Evolutionary conservation across 2,329 filamentous ascomycete genomes (phyloP).

Genomic region (Colletotrichum kahawae): DNA sequence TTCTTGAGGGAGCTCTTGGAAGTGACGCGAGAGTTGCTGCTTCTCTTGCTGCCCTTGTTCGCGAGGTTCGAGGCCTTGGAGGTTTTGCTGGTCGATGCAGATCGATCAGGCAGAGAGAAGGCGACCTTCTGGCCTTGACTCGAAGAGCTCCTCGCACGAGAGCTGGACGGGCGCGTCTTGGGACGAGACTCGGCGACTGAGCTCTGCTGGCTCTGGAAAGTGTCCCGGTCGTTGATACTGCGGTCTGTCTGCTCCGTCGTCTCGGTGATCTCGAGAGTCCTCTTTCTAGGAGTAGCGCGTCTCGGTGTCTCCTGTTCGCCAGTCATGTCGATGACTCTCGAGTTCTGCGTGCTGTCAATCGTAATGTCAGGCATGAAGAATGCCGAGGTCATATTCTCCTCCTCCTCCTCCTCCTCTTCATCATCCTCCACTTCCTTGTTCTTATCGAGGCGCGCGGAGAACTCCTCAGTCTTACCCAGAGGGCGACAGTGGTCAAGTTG

Average conservation of each 20-base stretch:
- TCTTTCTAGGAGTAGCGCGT: slow-evolving; percentile 35
- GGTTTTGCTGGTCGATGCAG: slow-evolving; percentile 26
- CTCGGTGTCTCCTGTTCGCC: slow-evolving; percentile 10
- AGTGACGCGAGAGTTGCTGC: slow-evolving; percentile 25
- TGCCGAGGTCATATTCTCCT: slow-evolving; percentile 63
- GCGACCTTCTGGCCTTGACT: slow-evolving; percentile 41
- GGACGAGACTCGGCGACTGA: slow-evolving; percentile 14
- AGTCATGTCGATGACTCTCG: slow-evolving; percentile 20
- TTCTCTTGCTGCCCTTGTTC: slow-evolving; percentile 49
- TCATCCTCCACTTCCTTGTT: slow-evolving; percentile 36
- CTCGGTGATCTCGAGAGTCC: slow-evolving; percentile 31
- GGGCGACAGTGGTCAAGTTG: slow-evolving; percentile 49
- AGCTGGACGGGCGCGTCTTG: slow-evolving; percentile 26
- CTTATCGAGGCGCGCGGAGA: slow-evolving; percentile 33
- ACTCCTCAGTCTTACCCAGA: slow-evolving; percentile 38
- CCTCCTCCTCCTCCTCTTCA: slow-evolving; percentile 17
- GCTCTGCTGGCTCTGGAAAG: slow-evolving; percentile 27
- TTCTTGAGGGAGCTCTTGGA: slow-evolving; percentile 21
- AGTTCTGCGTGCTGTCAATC: slow-evolving; percentile 47
- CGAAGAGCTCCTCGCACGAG: slow-evolving; percentile 3
- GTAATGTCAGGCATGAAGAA: slow-evolving; percentile 66
- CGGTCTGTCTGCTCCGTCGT: slow-evolving; percentile 31
- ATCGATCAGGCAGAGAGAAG: slow-evolving; percentile 45
- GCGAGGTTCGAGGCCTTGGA: slow-evolving; percentile 37
- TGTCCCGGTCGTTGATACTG: slow-evolving; percentile 23